Evolutionary conservation across 495 filamentous ascomycete genomes (phyloP).

Genomic region (Alectoria sarmentosa): DNA sequence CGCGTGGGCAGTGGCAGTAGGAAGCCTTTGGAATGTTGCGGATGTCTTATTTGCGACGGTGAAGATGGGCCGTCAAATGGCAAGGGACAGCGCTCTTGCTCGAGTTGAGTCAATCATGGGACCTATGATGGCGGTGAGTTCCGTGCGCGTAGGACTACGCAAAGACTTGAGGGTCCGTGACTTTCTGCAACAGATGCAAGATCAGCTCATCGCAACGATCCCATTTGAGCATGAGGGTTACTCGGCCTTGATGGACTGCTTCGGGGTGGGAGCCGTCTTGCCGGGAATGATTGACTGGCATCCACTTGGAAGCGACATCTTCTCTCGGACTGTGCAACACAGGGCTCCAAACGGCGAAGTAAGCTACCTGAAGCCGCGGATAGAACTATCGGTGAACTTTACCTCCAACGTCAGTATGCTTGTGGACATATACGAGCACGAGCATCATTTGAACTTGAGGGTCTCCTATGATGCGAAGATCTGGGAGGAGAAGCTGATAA

Average conservation of each 20-base stretch:
- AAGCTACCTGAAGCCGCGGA: not conserved
- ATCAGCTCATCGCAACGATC: not conserved
- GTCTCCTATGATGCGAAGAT: not conserved
- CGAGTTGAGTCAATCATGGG: conserved; percentile 7
- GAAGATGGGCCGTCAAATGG: not conserved
- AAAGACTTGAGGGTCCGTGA: not conserved
- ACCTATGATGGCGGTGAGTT: not conserved
- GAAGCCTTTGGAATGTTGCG: not conserved
- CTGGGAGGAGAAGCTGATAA: not conserved
- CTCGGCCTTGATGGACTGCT: not conserved
- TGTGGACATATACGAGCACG: not conserved
- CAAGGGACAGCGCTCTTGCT: not conserved
- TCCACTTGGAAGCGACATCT: not conserved
- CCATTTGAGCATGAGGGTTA: not conserved
- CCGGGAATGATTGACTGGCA: conserved; percentile 8
- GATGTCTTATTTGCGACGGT: not conserved
- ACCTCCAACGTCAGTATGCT: not conserved
- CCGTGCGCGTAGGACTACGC: not conserved
- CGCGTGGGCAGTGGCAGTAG: not conserved
- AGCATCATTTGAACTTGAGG: not conserved
- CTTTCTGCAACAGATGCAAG: not conserved
- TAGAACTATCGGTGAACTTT: not conserved
- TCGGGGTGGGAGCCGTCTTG: not conserved
- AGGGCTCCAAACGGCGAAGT: not conserved
- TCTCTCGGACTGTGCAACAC: not conserved